Evolutionary conservation across 129 eudicot genomes (phyloP).

Genomic region (Flaveria ramosissima): DNA sequence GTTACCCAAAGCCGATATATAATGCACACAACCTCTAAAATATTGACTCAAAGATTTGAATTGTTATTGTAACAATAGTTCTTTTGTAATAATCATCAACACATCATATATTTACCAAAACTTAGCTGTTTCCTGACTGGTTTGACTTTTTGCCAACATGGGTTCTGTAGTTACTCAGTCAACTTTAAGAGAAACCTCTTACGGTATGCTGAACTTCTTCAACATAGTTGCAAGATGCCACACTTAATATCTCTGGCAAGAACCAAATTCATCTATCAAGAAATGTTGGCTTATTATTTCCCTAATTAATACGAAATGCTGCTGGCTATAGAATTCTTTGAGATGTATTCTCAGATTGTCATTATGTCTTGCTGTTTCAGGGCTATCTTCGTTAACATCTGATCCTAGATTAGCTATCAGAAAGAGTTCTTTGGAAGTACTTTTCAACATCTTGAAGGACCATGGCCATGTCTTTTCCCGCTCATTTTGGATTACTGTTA

Average conservation of each 20-base stretch:
- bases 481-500: constrained; percentile 72
- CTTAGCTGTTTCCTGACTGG: background rate
- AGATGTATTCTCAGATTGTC: background rate
- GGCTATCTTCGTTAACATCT: constrained; percentile 78
- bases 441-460: constrained; percentile 93
- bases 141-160: background rate
- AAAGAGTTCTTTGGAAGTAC: constrained; percentile 90
- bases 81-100: background rate
- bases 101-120: constrained; percentile 1
- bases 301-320: background rate
- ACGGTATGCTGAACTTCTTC: constrained; percentile 7
- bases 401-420: constrained; percentile 93
- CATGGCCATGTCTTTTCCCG: constrained; percentile 88
- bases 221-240: background rate
- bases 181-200: constrained; percentile 18
- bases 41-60: background rate
- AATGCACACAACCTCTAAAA: background rate
- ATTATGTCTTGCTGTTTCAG: constrained; percentile 40
- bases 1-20: background rate
- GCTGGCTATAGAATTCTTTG: background rate
- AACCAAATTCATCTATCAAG: background rate
- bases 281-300: background rate
- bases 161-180: constrained; percentile 10
- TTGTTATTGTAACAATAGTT: background rate
- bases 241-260: background rate